Evolutionary conservation across 2,329 filamentous ascomycete genomes (phyloP).

Genomic region (Fusarium drepaniforme): DNA sequence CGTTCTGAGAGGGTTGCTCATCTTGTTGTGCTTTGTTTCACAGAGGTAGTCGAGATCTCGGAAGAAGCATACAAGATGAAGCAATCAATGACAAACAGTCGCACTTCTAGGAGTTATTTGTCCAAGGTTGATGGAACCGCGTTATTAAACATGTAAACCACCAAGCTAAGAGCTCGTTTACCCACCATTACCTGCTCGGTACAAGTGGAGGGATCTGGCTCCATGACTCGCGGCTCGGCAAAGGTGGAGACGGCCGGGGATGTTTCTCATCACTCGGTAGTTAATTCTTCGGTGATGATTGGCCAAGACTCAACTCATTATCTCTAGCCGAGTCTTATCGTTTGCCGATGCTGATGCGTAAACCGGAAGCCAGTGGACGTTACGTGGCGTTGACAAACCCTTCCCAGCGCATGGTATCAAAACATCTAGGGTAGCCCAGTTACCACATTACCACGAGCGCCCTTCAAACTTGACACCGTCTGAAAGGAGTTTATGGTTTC

Average conservation of each 20-base stretch:
- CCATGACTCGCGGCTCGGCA: not conserved
- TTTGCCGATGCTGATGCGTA: not conserved
- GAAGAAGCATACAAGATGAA: not conserved
- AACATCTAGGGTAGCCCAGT: too few relatives aligned
- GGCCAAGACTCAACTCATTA: not conserved
- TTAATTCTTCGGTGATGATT: not conserved
- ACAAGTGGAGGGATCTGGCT: not conserved
- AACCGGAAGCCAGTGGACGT: not conserved
- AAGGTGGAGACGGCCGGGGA: not conserved
- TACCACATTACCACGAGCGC: not conserved
- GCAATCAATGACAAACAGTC: not conserved
- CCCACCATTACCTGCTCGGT: not conserved
- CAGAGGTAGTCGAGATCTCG: too few relatives aligned
- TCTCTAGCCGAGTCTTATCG: conserved; percentile 1
- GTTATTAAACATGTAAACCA: too few relatives aligned
- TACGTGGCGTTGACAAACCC: not conserved
- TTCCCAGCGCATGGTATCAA: not conserved
- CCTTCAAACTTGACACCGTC: not conserved
- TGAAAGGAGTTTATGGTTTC: not conserved
- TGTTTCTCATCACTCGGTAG: too few relatives aligned
- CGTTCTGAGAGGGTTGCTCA: not conserved
- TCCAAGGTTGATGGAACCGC: too few relatives aligned
- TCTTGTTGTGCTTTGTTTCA: not conserved
- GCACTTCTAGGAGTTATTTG: not conserved
- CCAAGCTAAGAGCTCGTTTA: not conserved